Base-by-base conservation (phyloP, 768 basidiomycete genomes). In the Suillus plorans region DNA sequence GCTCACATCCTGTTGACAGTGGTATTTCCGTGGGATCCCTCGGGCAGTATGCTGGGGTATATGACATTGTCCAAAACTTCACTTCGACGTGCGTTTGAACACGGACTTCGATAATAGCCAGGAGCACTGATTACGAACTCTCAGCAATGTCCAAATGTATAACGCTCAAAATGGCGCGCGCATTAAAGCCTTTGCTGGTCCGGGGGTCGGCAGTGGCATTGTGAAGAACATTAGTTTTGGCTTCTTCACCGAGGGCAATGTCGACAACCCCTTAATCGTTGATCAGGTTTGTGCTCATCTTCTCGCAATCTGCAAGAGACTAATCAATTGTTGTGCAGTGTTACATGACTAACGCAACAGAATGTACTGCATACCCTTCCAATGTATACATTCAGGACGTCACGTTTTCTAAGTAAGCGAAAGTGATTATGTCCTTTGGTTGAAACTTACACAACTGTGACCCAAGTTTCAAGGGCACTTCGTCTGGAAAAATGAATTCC, bases 151-250 rank as follows among this genome's bases (percentile, higher is more conserved):
- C 42, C 74, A 76, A 28, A 82, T 84, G 80, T 67, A 76, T 31
- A 80, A 84, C 53, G 80, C 81, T 3, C 73, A 82, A 67, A 82
- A 84, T 64, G 84, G 82, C 2, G 82, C 82, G 0, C 78, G 82
- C n/a, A 84, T 84, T 75, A 85, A 85, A 71, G 80, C 80, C 5
- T 85, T 83, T 65, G 81, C 80, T 5, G 83, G 82, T 0, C 78
- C 76, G 34, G 4, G 81, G 82, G 16, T 80, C 76, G 58, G 81
- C 82, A 45, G 71, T 67, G 75, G 82, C 74, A 56, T 66, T 66
- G 47, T 62, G 20, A 49, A 68, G 69, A 74, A 75, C 36, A 49
- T 71, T n/a, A 74, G 70, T 1, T 76, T 68, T 61, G 61, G 68
- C 31, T 67, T 71, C 57, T 72, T 68, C 68, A 42, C 74, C 13